Evolutionary conservation across 139 green algal genomes (phyloP).

Genomic region (Chlamydomonas sp.): DNA sequence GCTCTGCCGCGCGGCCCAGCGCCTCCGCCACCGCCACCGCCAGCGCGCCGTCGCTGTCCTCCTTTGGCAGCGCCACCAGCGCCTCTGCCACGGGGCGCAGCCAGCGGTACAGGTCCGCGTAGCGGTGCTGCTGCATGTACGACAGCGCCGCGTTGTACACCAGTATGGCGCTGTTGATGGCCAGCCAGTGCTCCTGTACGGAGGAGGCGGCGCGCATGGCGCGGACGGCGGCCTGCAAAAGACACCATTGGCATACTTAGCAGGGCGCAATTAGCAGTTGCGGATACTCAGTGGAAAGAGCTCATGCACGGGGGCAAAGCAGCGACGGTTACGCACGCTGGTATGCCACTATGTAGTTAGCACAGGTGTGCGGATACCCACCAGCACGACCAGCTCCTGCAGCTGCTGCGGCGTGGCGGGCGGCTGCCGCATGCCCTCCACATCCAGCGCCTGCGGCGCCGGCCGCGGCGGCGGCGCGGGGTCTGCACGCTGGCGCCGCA

Average conservation of each 20-base stretch:
- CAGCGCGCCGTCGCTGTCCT: slow-evolving; percentile 39
- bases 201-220: slow-evolving; percentile 50
- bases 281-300: no score
- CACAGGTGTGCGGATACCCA: neutral
- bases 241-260: no score
- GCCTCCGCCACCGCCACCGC: slow-evolving; percentile 56
- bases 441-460: slow-evolving; percentile 6
- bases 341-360: no score
- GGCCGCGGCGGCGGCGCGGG: slow-evolving; percentile 18
- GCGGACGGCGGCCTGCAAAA: slow-evolving; percentile 50
- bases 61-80: slow-evolving; percentile 45
- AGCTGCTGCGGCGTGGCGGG: slow-evolving; percentile 23
- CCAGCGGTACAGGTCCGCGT: slow-evolving; percentile 34
- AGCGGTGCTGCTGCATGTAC: slow-evolving; percentile 60
- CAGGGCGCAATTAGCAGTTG: no score
- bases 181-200: slow-evolving; percentile 61
- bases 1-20: slow-evolving; percentile 46
- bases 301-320: no score
- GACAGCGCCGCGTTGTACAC: slow-evolving; percentile 68
- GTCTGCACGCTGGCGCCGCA: slow-evolving; percentile 38
- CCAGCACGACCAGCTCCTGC: slow-evolving; percentile 41
- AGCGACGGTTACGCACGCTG: no score
- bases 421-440: slow-evolving; percentile 23
- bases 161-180: slow-evolving; percentile 61
- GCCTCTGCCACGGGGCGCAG: slow-evolving; percentile 35